A percentile compares a stretch with the other conserved stretches of the same genome.
Evolutionary conservation across 2,329 filamentous ascomycete species (phyloP).

Genomic region (Neophaeococcomyces aloes): DNA sequence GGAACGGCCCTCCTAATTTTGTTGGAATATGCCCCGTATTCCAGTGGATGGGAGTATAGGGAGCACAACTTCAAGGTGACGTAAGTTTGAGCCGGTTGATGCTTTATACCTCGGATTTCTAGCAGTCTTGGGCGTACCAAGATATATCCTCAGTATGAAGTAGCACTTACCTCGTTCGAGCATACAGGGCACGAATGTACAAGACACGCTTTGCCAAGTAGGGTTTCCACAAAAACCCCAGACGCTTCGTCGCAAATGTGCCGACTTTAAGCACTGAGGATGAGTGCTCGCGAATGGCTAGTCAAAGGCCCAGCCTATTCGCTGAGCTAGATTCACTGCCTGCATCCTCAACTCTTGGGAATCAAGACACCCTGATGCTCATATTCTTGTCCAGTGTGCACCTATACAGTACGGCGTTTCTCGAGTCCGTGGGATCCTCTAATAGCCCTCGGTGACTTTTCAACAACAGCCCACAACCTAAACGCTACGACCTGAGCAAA

Average conservation of each 20-base stretch:
- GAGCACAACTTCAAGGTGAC: constrained; percentile 6
- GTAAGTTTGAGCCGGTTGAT: neutral
- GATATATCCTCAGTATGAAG: too few species aligned
- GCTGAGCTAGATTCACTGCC: neutral
- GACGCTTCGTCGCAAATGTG: neutral
- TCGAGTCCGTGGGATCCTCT: constrained; percentile 1
- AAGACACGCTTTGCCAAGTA: constrained; percentile 10
- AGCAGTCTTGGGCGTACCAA: too few species aligned
- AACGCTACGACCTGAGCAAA: neutral
- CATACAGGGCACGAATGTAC: constrained; percentile 7
- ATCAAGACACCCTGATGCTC: constrained; percentile 2
- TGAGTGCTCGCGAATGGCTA: neutral
- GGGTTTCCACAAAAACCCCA: constrained; percentile 9
- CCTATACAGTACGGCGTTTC: constrained; percentile 4
- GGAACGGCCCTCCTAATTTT: too few species aligned
- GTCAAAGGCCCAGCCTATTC: neutral
- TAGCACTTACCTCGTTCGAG: neutral
- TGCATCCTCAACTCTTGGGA: neutral
- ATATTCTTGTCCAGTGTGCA: constrained; percentile 6
- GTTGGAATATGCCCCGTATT: too few species aligned
- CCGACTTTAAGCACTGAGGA: neutral
- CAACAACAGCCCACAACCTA: too few species aligned
- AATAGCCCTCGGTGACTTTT: too few species aligned
- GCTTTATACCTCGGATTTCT: too few species aligned
- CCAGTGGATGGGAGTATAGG: too few species aligned